Evolutionary conservation across 1,139 yeast species (phyloP).

Genomic region (Wickerhamomyces sp.): DNA sequence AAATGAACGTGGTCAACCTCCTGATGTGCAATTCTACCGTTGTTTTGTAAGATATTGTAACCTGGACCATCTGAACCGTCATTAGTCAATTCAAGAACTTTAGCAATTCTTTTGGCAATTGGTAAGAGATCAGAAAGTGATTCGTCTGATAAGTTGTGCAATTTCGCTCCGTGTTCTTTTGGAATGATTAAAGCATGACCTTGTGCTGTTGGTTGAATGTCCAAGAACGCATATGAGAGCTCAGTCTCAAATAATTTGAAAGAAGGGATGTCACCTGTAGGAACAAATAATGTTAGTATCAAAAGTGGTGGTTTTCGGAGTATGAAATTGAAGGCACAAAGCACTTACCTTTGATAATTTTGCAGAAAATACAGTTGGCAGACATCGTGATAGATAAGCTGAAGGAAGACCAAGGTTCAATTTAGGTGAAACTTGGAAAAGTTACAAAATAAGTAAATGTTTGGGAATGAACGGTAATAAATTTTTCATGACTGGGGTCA

Average conservation of each 20-base stretch:
- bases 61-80: constrained; percentile 72
- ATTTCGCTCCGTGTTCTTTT: constrained; percentile 85
- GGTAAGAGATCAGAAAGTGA: constrained; percentile 81
- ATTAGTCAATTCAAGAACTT: constrained; percentile 56
- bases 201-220: constrained; percentile 83
- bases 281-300: background rate
- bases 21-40: constrained; percentile 92
- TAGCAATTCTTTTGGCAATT: constrained; percentile 77
- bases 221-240: constrained; percentile 76
- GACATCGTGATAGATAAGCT: constrained; percentile 13
- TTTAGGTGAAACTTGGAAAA: no score
- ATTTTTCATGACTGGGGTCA: no score
- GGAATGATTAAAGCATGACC: constrained; percentile 91
- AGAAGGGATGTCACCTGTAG: constrained; percentile 78
- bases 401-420: no score
- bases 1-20: constrained; percentile 93
- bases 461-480: no score
- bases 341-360: constrained; percentile 69
- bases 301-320: no score
- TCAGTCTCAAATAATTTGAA: constrained; percentile 82
- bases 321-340: background rate
- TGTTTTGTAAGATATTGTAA: constrained; percentile 86
- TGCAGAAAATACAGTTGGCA: constrained; percentile 82
- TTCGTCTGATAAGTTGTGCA: constrained; percentile 90
- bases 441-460: no score